Evolutionary conservation across 345 rosid species (phyloP), one percentile per base, ranked within the genome.

Genomic region (Abelmoschus esculentus): DNA sequence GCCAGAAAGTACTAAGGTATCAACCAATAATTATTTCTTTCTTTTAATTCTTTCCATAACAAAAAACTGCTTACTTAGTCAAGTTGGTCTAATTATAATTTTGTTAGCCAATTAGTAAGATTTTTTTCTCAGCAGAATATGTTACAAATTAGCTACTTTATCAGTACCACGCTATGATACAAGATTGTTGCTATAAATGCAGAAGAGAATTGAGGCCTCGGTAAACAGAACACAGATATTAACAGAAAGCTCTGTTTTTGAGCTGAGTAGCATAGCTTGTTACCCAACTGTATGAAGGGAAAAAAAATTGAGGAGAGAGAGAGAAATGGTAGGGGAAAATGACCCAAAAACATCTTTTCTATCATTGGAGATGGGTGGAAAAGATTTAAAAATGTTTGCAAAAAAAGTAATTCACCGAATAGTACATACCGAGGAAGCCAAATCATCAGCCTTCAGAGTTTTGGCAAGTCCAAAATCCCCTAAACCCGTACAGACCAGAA

Each of bases 361-460:
- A 36, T 6, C 7, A 7, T 36, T 36, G 40, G 8, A 36, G 40
- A 36, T 36, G 40, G 8, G 6, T 36, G 40, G 8, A 36, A 36
- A 36, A 36, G 40, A 36, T 36, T 36, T 5, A 32, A 36, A 36
- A 36, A 36, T 6, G 40, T 36, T 36, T 36, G 6, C 6, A 36
- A 36, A 36, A 32, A 36, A 36, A 36, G 8, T 36, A 36, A 36
- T 36, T 36, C 40, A 36, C 40, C 7, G 1, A 7, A 36, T 36
- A 36, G 36, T 56, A 81, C 90, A 66, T 83, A 95, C 99, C 71
- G 96, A 95, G 70, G 99, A 95, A 76, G 99, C 89, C 85, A 95
- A 74, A 81, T 95, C 99, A 75, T 95, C 96, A 13, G 96, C 96
- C 80, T 95, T 65, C 64, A 82, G 40, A 0, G 40, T 36, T 36